These are phyloP conservation scores for Rutstroemia sp. DNA, from an alignment of 2,329 filamentous ascomycete genomes.

Conservation along the genomic window DNA sequence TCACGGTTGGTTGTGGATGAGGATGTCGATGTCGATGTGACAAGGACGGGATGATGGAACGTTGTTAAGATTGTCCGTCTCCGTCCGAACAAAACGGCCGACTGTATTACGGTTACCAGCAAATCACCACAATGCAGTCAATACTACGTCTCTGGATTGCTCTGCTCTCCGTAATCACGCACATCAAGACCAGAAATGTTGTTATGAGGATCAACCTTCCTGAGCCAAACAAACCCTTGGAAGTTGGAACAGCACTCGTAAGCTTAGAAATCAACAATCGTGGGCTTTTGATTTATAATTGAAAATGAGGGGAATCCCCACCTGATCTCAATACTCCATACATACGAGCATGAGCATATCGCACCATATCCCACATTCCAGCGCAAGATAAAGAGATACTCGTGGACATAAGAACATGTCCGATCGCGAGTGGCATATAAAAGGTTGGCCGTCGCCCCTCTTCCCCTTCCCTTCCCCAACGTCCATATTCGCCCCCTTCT, in stretches of 20 bases:
- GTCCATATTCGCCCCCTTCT: neutral
- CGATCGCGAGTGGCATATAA: conserved; percentile 9
- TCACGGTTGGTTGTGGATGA: no score
- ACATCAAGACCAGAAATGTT: neutral
- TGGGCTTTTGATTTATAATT: neutral
- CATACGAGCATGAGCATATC: neutral
- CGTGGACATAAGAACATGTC: conserved; percentile 5
- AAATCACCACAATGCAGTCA: no score
- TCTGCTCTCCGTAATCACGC: neutral
- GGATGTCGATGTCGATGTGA: no score
- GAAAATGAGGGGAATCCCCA: conserved; percentile 6
- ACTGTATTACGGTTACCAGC: no score
- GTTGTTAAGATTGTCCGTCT: no score
- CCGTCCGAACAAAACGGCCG: no score
- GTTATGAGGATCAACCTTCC: neutral
- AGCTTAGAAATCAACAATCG: neutral
- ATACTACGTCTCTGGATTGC: neutral
- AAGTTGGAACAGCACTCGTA: neutral
- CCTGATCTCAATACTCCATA: neutral
- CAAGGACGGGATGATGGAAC: no score
- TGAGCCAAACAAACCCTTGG: neutral
- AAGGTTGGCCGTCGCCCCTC: conserved; percentile 1
- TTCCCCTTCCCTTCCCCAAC: no score
- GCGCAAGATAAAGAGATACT: neutral
- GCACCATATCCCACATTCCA: neutral